Evolutionary conservation across 176 grass and related monocot genomes (phyloP).

Genomic region (Ampelocalamus luodianensis): DNA sequence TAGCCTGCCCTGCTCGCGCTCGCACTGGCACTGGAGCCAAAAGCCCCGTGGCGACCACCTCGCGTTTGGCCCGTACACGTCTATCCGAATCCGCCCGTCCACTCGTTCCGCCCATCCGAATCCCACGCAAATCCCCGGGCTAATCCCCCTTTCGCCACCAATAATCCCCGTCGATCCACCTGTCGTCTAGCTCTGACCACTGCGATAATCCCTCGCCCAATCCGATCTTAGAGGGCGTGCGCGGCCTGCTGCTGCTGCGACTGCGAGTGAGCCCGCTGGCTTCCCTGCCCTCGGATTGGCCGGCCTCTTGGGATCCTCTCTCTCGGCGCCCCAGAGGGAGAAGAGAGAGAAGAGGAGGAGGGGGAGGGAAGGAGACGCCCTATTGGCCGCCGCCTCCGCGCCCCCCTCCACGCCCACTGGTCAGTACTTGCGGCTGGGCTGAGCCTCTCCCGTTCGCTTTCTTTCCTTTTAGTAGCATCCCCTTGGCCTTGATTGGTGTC

Average conservation of each 20-base stretch:
- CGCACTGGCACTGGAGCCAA: not conserved
- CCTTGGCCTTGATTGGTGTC: slow-evolving; percentile 34
- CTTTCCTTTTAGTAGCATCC: slow-evolving; percentile 17
- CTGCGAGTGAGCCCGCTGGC: not conserved
- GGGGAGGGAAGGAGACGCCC: not conserved
- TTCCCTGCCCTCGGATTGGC: slow-evolving; percentile 38
- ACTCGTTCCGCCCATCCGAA: not conserved
- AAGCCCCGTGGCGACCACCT: slow-evolving; percentile 22
- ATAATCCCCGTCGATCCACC: not conserved
- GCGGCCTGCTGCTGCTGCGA: not conserved
- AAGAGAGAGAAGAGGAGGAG: not conserved
- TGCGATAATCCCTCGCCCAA: slow-evolving; percentile 33
- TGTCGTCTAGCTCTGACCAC: not conserved
- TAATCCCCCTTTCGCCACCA: not conserved
- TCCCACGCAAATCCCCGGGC: not conserved
- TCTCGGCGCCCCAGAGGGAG: not conserved
- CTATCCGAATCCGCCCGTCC: not conserved
- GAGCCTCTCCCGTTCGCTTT: not conserved
- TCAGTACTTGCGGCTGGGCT: slow-evolving; percentile 31
- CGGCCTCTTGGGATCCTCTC: slow-evolving; percentile 12
- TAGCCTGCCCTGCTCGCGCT: not conserved
- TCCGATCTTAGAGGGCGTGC: not conserved
- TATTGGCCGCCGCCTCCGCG: slow-evolving; percentile 50
- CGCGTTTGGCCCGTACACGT: not conserved
- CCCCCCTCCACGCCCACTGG: slow-evolving; percentile 33